A percentile compares a stretch with the other conserved stretches of the same genome.
These are phyloP conservation scores for Kuraishia capsulata DNA, from an alignment of 805 yeast genomes.

Conservation along the genomic window DNA sequence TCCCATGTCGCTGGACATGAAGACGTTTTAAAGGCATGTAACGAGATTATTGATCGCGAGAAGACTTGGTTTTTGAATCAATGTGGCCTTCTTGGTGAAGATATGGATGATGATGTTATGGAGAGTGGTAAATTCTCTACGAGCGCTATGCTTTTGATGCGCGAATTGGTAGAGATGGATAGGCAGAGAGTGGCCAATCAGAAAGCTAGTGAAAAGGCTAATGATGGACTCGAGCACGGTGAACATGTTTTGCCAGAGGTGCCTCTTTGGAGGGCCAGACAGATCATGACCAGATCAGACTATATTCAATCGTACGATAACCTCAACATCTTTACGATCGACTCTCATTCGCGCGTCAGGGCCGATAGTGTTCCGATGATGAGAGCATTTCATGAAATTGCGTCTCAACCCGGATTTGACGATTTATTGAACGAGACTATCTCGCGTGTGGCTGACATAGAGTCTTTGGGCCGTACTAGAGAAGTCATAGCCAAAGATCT, in stretches of 20 bases:
- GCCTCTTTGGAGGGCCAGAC: constrained; percentile 79
- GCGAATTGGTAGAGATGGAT: constrained; percentile 66
- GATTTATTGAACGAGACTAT: constrained; percentile 55
- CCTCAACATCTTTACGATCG: constrained; percentile 71
- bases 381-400: constrained; percentile 80
- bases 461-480: constrained; percentile 68
- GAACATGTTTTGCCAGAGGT: constrained; percentile 60
- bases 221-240: constrained; percentile 1
- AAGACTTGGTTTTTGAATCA: constrained; percentile 82
- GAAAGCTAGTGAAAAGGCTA: background rate
- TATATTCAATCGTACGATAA: constrained; percentile 69
- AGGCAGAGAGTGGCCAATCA: constrained; percentile 19
- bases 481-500: constrained; percentile 69
- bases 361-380: constrained; percentile 87
- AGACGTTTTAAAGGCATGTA: constrained; percentile 53
- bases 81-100: constrained; percentile 67
- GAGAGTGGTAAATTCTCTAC: constrained; percentile 70
- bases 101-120: constrained; percentile 87
- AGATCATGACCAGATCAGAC: constrained; percentile 79
- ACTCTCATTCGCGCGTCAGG: constrained; percentile 59
- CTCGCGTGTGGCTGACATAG: constrained; percentile 66
- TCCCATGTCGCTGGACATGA: constrained; percentile 56
- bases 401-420: constrained; percentile 61
- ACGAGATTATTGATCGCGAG: constrained; percentile 65
- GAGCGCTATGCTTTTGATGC: constrained; percentile 65